phyloP scores from a whole-genome alignment of 139 green algal species.

The Coccomyxa sp. region DNA sequence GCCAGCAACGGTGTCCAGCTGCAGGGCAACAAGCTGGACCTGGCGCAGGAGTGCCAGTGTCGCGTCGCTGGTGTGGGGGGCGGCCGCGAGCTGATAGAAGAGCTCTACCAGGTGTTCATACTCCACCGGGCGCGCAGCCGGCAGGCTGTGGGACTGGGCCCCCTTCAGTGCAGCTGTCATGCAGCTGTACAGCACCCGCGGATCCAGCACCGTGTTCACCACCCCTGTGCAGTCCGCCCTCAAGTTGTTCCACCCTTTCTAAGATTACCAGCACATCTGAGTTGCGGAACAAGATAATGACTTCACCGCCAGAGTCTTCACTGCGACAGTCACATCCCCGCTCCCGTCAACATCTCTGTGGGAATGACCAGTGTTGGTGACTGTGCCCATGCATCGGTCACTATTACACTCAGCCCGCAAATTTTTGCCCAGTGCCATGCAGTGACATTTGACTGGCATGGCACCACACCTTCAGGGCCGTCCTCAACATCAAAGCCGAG shows the following conservation, averaged over 20 bases:
- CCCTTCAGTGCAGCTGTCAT: conserved; percentile 50
- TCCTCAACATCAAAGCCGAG: conserved; percentile 68
- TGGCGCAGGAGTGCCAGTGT: conserved; percentile 31
- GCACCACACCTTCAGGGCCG: conserved; percentile 3
- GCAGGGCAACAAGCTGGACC: conserved; percentile 13
- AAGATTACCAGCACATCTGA: not conserved
- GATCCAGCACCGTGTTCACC: not conserved
- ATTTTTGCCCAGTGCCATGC: too few relatives aligned
- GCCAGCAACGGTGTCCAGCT: conserved; percentile 22
- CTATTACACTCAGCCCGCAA: too few relatives aligned
- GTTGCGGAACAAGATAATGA: too few relatives aligned
- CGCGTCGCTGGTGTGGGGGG: conserved; percentile 18
- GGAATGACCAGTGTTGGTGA: too few relatives aligned
- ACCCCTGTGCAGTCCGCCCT: conserved; percentile 13
- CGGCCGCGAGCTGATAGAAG: conserved; percentile 41
- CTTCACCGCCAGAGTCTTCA: too few relatives aligned
- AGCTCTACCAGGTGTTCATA: conserved; percentile 61
- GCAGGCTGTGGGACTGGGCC: not conserved
- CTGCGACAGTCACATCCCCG: too few relatives aligned
- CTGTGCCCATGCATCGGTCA: too few relatives aligned
- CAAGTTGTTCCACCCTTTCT: too few relatives aligned
- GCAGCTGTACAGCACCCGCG: conserved; percentile 39
- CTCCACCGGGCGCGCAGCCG: conserved; percentile 25
- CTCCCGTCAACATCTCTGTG: too few relatives aligned
- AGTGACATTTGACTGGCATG: too few relatives aligned